Percentiles rank a stretch among this genome's conserved stretches.
Conservation (phyloP, 768 basidiomycete species). For the Cystofilobasidium bisporidii region DNA sequence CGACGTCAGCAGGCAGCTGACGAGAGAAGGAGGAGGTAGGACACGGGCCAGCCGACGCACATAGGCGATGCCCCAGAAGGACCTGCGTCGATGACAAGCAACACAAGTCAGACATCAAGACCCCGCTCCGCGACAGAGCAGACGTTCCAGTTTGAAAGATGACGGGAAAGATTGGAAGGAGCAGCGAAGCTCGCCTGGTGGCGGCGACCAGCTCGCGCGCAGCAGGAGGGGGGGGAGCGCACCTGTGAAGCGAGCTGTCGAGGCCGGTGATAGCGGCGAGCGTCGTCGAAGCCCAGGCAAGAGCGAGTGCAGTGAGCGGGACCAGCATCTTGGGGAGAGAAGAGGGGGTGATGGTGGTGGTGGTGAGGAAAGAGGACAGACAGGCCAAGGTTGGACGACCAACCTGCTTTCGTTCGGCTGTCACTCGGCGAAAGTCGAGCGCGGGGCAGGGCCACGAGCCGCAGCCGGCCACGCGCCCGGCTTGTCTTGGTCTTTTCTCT, state of each 20-base stretch:
- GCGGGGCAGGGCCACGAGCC: too few relatives aligned
- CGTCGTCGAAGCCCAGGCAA: not conserved
- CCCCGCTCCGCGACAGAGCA: too few relatives aligned
- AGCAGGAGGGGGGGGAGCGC: not conserved
- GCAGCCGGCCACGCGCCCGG: too few relatives aligned
- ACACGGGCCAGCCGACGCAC: not conserved
- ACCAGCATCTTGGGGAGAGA: not conserved
- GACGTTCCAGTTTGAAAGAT: too few relatives aligned
- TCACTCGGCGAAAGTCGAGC: too few relatives aligned
- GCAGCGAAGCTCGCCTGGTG: too few relatives aligned
- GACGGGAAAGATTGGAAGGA: too few relatives aligned
- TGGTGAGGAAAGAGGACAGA: not conserved
- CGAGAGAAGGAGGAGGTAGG: not conserved
- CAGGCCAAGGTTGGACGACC: not conserved
- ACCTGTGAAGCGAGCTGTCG: conserved; percentile 9
- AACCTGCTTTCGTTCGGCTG: not conserved
- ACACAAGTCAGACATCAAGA: too few relatives aligned
- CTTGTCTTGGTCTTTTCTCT: too few relatives aligned
- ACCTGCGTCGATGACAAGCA: too few relatives aligned
- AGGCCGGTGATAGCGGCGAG: not conserved
- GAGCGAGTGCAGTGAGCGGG: not conserved
- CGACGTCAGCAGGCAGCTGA: not conserved
- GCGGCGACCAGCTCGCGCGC: too few relatives aligned
- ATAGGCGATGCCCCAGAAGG: conserved; percentile 18
- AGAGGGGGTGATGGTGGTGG: not conserved